Evolutionary conservation across 1,284 basidiomycete genomes (phyloP), one percentile per base, ranked within the genome.

Genomic region (Ceraceosorus bombacis): DNA sequence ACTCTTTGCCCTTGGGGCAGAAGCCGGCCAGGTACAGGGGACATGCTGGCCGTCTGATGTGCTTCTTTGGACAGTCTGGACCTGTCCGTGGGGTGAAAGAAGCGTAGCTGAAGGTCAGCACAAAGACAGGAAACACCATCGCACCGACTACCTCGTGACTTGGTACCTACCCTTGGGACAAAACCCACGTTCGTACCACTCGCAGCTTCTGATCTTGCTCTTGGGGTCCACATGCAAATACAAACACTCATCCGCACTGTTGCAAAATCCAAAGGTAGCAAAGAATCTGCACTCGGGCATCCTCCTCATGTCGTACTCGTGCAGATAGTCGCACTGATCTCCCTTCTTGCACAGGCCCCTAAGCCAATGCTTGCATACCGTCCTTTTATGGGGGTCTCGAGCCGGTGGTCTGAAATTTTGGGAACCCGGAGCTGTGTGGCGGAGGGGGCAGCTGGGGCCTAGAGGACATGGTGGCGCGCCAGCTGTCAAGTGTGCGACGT

Each of bases 221-320:
- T 89, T 84, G 75, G 94, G 90, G 71, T 90, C 92, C n/a, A 93
- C 90, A 79, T 99, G 95, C 36, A 90, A 88, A 78, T 98, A 98
- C 68, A 99, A 82, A 78, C 95, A 99, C 79, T 98, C 95, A 72
- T 97, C 95, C 55, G 94, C 95, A 53, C 91, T 88, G 59, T 91
- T 91, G 80, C 95, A 98, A 80, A 94, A 98, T 5, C 95, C 95
- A 76, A 92, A 94, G 78, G 95, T 95, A 61, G 90, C 90, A 78
- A 87, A 98, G 90, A 93, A 97, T 84, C 93, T 90, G 78, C 95
- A 98, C 78, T 96, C 90, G n/a, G 95, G 95, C 90, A 98, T 98
- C 60, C 90, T 88, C 67, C 94, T 82, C 62, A 98, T 83, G 78
- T 98, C 96, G 81, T 96, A 98, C 81, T 98, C 95, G 80, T 99